A percentile compares a stretch with the other conserved stretches of the same genome.
These are phyloP conservation scores for Arabis alpina DNA, from an alignment of 345 rosid species.

Conservation along the genomic window DNA sequence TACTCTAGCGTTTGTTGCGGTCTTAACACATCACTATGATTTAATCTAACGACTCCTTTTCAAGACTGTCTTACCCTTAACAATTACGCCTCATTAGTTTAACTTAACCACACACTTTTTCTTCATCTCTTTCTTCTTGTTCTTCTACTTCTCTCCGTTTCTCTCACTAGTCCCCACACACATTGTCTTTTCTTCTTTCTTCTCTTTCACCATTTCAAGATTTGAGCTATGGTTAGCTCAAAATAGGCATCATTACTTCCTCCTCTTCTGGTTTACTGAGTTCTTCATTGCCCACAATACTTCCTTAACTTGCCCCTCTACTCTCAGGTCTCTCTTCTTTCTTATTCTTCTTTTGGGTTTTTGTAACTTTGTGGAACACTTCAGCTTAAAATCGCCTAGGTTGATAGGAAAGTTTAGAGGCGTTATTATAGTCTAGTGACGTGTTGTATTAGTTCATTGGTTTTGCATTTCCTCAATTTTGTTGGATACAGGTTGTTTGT, in stretches of 20 bases:
- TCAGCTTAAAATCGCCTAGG: constrained; percentile 12
- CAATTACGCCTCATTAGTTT: constrained; percentile 37
- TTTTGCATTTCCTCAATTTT: constrained; percentile 9
- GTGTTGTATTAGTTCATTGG: constrained; percentile 26
- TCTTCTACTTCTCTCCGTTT: constrained; percentile 25
- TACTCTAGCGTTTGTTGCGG: constrained; percentile 41
- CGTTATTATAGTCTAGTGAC: constrained; percentile 8
- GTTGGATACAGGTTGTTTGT: constrained; percentile 33
- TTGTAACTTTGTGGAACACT: constrained; percentile 24
- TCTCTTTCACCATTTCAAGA: constrained; percentile 25
- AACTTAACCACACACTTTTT: constrained; percentile 25
- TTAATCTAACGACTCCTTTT: constrained; percentile 24
- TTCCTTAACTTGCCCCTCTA: constrained; percentile 28
- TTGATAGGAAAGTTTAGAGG: constrained; percentile 35
- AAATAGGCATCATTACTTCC: neutral
- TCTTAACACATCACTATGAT: constrained; percentile 37
- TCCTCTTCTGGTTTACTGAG: neutral
- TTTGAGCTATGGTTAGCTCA: constrained; percentile 23
- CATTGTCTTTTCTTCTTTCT: constrained; percentile 38
- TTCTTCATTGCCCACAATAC: constrained; percentile 31
- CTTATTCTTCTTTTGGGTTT: neutral
- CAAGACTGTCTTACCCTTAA: constrained; percentile 38
- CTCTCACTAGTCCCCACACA: constrained; percentile 19
- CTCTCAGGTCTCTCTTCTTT: constrained; percentile 31
- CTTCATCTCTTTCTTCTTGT: constrained; percentile 16